Conservation (phyloP, 352 stramenopile species). For the Globisporangium alternatum region DNA sequence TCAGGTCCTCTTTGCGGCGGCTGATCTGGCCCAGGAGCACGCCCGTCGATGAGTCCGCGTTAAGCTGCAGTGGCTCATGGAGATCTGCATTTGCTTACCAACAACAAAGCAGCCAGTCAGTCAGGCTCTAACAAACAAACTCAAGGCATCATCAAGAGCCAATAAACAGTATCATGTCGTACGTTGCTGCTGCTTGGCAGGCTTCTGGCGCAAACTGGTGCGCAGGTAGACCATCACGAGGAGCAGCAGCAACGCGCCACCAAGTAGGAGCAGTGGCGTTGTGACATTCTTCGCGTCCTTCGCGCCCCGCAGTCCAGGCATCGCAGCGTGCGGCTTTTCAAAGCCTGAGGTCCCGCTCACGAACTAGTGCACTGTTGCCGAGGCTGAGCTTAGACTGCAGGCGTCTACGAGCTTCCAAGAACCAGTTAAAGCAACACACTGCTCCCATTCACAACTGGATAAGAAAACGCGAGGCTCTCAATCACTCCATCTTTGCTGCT, state of each 20-base stretch:
- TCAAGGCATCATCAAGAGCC: background rate
- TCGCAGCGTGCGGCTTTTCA: background rate
- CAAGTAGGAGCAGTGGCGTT: slow-evolving; percentile 40
- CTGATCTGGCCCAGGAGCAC: slow-evolving; percentile 46
- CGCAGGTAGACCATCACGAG: slow-evolving; percentile 39
- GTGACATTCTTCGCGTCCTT: slow-evolving; percentile 6
- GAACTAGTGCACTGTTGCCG: too few relatives aligned
- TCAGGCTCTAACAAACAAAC: slow-evolving; percentile 14
- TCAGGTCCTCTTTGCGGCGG: slow-evolving; percentile 60
- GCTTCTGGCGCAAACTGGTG: slow-evolving; percentile 28
- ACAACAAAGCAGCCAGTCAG: background rate
- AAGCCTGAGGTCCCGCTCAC: too few relatives aligned
- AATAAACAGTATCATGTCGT: background rate
- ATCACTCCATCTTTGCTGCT: too few relatives aligned
- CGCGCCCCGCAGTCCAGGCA: slow-evolving; percentile 38
- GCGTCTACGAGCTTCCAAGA: too few relatives aligned
- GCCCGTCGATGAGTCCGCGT: slow-evolving; percentile 20
- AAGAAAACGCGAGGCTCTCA: too few relatives aligned
- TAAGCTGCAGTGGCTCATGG: slow-evolving; percentile 38
- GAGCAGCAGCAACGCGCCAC: slow-evolving; percentile 31
- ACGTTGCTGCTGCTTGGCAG: slow-evolving; percentile 15
- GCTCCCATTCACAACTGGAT: too few relatives aligned
- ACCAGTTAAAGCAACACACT: too few relatives aligned
- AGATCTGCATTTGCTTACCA: slow-evolving; percentile 24
- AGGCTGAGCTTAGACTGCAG: too few relatives aligned